These are phyloP conservation scores for Euphorbia peplus DNA, from an alignment of 345 rosid genomes.

Conservation along the genomic window DNA sequence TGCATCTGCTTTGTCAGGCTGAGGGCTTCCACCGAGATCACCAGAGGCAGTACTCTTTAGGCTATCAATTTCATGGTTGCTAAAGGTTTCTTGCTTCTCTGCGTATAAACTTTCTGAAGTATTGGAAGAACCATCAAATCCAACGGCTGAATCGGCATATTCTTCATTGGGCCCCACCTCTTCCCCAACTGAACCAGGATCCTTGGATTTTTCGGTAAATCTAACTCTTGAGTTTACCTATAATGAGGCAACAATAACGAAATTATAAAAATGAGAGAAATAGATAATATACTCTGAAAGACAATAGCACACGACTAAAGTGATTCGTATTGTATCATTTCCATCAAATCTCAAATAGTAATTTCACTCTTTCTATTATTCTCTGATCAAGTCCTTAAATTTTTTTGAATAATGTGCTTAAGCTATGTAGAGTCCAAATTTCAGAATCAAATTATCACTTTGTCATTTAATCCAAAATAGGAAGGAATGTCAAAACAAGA, in stretches of 20 bases:
- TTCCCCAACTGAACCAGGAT: slow-evolving; percentile 44
- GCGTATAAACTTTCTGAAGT: slow-evolving; percentile 76
- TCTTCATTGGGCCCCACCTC: slow-evolving; percentile 48
- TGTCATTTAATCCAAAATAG: not conserved
- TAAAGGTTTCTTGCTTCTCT: slow-evolving; percentile 78
- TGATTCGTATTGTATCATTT: not conserved
- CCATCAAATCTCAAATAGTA: not conserved
- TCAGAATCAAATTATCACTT: not conserved
- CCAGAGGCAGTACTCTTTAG: slow-evolving; percentile 66
- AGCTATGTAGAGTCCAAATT: not conserved
- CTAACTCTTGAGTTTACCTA: slow-evolving; percentile 62
- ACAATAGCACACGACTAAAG: not conserved
- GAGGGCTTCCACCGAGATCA: slow-evolving; percentile 63
- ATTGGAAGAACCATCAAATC: slow-evolving; percentile 86
- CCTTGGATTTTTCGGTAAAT: slow-evolving; percentile 55
- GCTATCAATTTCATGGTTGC: slow-evolving; percentile 72
- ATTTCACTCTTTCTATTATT: not conserved
- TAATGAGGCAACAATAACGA: slow-evolving; percentile 10
- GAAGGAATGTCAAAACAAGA: slow-evolving; percentile 13
- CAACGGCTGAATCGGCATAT: slow-evolving; percentile 55
- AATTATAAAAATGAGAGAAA: not conserved
- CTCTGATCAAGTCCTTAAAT: not conserved
- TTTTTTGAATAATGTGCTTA: not conserved
- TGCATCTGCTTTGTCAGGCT: slow-evolving; percentile 49
- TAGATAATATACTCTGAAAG: not conserved